Base-by-base conservation (phyloP, 2,329 filamentous ascomycete species). In the Didymella lethalis region DNA sequence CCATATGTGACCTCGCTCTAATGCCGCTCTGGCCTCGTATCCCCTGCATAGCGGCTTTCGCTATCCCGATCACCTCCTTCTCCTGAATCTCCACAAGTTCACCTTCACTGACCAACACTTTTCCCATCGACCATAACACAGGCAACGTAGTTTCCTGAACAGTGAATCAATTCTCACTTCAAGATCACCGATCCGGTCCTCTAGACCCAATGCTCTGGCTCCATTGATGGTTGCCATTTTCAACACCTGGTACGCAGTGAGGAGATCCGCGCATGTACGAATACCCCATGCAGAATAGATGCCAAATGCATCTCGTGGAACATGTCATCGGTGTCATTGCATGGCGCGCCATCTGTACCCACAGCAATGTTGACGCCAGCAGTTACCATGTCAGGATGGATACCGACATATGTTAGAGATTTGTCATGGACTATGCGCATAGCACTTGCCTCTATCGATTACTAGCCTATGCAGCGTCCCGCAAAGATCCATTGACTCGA, bases 141-240 rank as follows among this genome's bases (percentile, higher is more conserved):
- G 3, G 46, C 41, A 4, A 53, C 43, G 10, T 40, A 7, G 2
- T 2, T n/a, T 4, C 43, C 11, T 4, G 31, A 40, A 26, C 41
- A 23, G 16, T 53, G 31, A 4, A 46, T 6, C 23, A 53, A 32
- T 81, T 1, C 77, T 78, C 6, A 76, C 62, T 53, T 79, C 77
- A 18, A 80, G 47, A 46, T 73, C 79, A 2, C 78, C 79, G 11
- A 79, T 78, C 0, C 68, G 59, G 16, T 70, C 61, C 14, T 79
- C 72, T 49, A 84, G 18, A 11, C 67, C 68, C 16, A 72, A 38
- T 6, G 70, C 67, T 12, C 61, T 57, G 7, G 70, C 69, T 3
- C 67, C 67, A 25, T 71, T 69, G 48, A 71, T 65, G 2, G 70
- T 72, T 16, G 65, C 64, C 45, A 71, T 63, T 50, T 67, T 64